Evolutionary conservation across 1,139 yeast species (phyloP).

Genomic region (Diutina neorugosa): DNA sequence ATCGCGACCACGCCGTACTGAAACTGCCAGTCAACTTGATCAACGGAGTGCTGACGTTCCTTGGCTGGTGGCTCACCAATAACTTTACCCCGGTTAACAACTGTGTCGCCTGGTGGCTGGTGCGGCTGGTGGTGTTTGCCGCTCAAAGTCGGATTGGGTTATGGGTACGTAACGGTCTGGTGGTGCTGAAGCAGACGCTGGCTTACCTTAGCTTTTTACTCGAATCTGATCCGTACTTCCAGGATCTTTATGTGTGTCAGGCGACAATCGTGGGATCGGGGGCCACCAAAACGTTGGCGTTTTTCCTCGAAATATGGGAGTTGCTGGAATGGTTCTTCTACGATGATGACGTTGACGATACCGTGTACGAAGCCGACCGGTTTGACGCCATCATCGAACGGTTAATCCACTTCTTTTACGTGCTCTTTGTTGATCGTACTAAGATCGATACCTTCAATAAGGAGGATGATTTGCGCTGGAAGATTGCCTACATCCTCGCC

Average conservation of each 20-base stretch:
- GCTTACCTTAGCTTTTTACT: constrained; percentile 12
- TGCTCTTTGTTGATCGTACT: constrained; percentile 42
- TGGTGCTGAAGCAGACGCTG: background rate
- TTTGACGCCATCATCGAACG: constrained; percentile 39
- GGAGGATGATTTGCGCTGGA: constrained; percentile 16
- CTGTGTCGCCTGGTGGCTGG: constrained; percentile 35
- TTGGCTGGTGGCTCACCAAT: constrained; percentile 14
- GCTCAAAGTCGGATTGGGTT: constrained; percentile 70
- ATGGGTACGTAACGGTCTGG: constrained; percentile 81
- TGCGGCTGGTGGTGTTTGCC: constrained; percentile 52
- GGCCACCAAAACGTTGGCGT: constrained; percentile 29
- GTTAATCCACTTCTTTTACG: constrained; percentile 43
- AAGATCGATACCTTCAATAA: constrained; percentile 22
- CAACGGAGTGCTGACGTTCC: constrained; percentile 36
- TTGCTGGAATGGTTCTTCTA: constrained; percentile 40
- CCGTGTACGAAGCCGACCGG: constrained; percentile 45
- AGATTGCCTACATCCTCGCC: constrained; percentile 36
- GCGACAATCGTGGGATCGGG: constrained; percentile 24
- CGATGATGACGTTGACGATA: constrained; percentile 19
- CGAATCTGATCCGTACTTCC: constrained; percentile 22
- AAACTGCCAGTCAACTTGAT: constrained; percentile 36
- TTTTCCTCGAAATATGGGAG: constrained; percentile 53
- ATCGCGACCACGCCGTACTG: constrained; percentile 37
- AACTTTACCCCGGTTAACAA: constrained; percentile 14
- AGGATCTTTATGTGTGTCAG: constrained; percentile 50